Evolutionary conservation across 2,329 filamentous ascomycete genomes (phyloP).

Genomic region (Colletotrichum gloeosporioides): DNA sequence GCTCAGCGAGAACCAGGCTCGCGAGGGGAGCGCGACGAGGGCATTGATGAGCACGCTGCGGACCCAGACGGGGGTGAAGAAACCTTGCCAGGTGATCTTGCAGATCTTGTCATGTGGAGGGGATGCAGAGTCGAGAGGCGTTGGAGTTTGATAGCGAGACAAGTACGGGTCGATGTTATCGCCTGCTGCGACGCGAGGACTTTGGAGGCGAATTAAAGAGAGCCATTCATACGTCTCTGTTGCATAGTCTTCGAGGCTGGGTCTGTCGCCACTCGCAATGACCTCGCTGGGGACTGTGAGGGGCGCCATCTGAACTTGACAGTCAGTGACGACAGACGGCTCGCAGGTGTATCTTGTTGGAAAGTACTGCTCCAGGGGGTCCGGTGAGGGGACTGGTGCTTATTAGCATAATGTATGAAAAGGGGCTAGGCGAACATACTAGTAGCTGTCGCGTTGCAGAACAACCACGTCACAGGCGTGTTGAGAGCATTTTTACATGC

Average conservation of each 20-base stretch:
- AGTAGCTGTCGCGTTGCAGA: constrained; percentile 64
- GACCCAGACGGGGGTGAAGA: constrained; percentile 60
- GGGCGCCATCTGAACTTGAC: constrained; percentile 34
- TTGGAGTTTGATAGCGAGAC: constrained; percentile 69
- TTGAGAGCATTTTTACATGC: constrained; percentile 80
- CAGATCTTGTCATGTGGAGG: constrained; percentile 41
- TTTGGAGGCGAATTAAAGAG: constrained; percentile 68
- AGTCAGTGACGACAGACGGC: constrained; percentile 32
- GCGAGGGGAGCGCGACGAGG: constrained; percentile 46
- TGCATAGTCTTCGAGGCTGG: constrained; percentile 66
- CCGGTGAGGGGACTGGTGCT: constrained; percentile 49
- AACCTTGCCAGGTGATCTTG: constrained; percentile 64
- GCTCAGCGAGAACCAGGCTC: constrained; percentile 61
- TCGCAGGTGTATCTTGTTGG: constrained; percentile 47
- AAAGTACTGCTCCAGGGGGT: constrained; percentile 52
- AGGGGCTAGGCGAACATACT: constrained; percentile 35
- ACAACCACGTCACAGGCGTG: constrained; percentile 76
- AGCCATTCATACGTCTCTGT: constrained; percentile 77
- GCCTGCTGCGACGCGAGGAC: constrained; percentile 61
- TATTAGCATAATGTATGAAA: constrained; percentile 25
- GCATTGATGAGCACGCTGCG: constrained; percentile 52
- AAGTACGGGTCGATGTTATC: constrained; percentile 74
- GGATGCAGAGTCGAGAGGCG: constrained; percentile 27
- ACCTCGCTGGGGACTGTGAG: constrained; percentile 29
- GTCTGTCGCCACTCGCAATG: constrained; percentile 41